Evolutionary conservation across 805 yeast species (phyloP).

Genomic region (Grigorovia humatica): DNA sequence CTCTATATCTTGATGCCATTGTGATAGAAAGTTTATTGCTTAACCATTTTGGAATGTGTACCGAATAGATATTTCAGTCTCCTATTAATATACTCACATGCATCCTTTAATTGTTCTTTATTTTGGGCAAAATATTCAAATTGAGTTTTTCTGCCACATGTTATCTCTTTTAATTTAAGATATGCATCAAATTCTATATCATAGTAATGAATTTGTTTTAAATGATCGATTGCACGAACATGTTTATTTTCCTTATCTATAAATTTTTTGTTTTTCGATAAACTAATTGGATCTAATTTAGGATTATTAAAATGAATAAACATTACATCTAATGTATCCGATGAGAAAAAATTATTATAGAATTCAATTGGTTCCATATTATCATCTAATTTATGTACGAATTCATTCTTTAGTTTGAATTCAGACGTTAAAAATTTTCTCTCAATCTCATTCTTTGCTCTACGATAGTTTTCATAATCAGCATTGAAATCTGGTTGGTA

Average conservation of each 20-base stretch:
- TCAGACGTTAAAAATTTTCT: background rate
- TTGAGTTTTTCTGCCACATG: background rate
- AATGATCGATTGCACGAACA: slow-evolving; percentile 11
- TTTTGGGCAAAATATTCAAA: slow-evolving; percentile 8
- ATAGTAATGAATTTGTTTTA: slow-evolving; percentile 12
- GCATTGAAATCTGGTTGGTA: slow-evolving; percentile 62
- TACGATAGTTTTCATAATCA: slow-evolving; percentile 33
- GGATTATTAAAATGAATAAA: slow-evolving; percentile 34
- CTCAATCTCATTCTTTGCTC: slow-evolving; percentile 8
- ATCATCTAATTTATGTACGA: background rate
- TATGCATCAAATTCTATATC: slow-evolving; percentile 19
- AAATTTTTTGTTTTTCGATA: slow-evolving; percentile 13
- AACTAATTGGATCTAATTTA: slow-evolving; percentile 30
- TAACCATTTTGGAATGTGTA: slow-evolving; percentile 13
- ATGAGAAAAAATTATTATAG: background rate
- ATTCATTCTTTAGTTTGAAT: background rate
- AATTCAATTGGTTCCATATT: slow-evolving; percentile 1
- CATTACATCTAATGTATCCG: slow-evolving; percentile 15
- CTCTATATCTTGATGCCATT: background rate
- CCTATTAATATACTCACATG: slow-evolving; percentile 16
- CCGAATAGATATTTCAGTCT: slow-evolving; percentile 12
- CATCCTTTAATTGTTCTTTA: slow-evolving; percentile 7
- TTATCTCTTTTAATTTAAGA: slow-evolving; percentile 2
- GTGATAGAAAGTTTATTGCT: background rate
- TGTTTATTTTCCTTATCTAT: slow-evolving; percentile 6